Evolutionary conservation across 2,329 filamentous ascomycete genomes (phyloP).

Genomic region (Tolypocladium ophioglossoides): DNA sequence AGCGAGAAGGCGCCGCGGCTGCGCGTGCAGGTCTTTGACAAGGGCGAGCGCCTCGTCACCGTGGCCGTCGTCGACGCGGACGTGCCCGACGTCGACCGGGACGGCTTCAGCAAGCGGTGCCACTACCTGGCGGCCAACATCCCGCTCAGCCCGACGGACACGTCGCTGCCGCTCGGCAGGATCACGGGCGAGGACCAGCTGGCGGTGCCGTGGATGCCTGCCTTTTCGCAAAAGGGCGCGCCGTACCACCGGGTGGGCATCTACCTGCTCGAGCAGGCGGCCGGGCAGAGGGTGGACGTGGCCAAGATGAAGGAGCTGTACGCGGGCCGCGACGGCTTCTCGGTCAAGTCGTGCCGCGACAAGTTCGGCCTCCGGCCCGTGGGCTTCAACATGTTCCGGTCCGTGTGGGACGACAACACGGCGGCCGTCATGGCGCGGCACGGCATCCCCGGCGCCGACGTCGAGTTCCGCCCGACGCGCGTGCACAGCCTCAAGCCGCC

Average conservation of each 20-base stretch:
- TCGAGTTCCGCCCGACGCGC: constrained; percentile 77
- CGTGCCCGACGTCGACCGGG: constrained; percentile 66
- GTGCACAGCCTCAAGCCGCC: constrained; percentile 57
- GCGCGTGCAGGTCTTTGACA: constrained; percentile 75
- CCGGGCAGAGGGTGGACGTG: constrained; percentile 46
- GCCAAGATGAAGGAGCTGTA: constrained; percentile 44
- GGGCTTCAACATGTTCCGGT: constrained; percentile 80
- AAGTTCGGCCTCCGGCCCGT: constrained; percentile 61
- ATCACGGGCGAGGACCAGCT: constrained; percentile 54
- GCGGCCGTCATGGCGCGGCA: constrained; percentile 77
- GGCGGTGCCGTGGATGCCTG: constrained; percentile 71
- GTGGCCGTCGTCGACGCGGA: constrained; percentile 84
- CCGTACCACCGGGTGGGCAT: constrained; percentile 85
- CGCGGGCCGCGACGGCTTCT: constrained; percentile 54
- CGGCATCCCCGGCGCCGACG: constrained; percentile 61
- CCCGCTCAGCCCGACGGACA: constrained; percentile 39
- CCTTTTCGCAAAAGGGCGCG: constrained; percentile 79
- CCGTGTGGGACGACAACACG: constrained; percentile 80
- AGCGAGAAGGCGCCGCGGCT: constrained; percentile 67
- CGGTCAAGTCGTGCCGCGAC: constrained; percentile 62
- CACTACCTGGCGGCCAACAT: constrained; percentile 74
- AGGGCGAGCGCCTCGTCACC: constrained; percentile 70
- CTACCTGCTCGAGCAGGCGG: constrained; percentile 71
- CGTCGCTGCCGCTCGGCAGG: constrained; percentile 53
- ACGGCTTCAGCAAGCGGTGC: constrained; percentile 70